Evolutionary conservation across 2,329 filamentous ascomycete species (phyloP).

Genomic region (Biscogniauxia marginata): DNA sequence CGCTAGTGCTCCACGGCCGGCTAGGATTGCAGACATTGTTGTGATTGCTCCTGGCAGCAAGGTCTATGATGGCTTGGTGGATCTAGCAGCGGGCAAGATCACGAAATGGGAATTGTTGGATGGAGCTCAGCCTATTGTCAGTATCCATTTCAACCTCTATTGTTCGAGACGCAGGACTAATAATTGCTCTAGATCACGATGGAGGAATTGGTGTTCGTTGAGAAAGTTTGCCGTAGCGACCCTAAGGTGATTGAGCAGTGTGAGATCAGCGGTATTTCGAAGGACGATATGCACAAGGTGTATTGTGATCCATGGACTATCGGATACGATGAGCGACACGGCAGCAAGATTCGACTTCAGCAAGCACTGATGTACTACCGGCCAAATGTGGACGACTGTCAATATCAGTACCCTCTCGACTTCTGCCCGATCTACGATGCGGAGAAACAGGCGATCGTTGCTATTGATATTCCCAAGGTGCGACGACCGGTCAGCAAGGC

Average conservation of each 20-base stretch:
- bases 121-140: constrained; percentile 76
- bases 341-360: constrained; percentile 74
- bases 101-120: constrained; percentile 72
- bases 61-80: constrained; percentile 79
- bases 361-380: constrained; percentile 96
- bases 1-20: constrained; percentile 58
- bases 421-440: constrained; percentile 92
- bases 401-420: constrained; percentile 89
- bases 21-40: constrained; percentile 77
- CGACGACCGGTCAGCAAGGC: constrained; percentile 72
- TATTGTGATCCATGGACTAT: constrained; percentile 98
- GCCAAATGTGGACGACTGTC: constrained; percentile 78
- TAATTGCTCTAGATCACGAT: constrained; percentile 67
- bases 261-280: constrained; percentile 74
- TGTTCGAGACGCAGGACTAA: background rate
- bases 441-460: constrained; percentile 73
- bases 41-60: constrained; percentile 76
- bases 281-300: constrained; percentile 88
- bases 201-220: constrained; percentile 82
- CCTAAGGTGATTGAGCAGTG: constrained; percentile 90
- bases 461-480: constrained; percentile 79
- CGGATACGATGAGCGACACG: constrained; percentile 88
- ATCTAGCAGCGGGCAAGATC: constrained; percentile 66
- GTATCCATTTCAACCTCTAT: constrained; percentile 22
- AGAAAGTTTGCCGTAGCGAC: constrained; percentile 72